Conservation (phyloP, 495 filamentous ascomycete species). For the Xylaria cubensis region DNA sequence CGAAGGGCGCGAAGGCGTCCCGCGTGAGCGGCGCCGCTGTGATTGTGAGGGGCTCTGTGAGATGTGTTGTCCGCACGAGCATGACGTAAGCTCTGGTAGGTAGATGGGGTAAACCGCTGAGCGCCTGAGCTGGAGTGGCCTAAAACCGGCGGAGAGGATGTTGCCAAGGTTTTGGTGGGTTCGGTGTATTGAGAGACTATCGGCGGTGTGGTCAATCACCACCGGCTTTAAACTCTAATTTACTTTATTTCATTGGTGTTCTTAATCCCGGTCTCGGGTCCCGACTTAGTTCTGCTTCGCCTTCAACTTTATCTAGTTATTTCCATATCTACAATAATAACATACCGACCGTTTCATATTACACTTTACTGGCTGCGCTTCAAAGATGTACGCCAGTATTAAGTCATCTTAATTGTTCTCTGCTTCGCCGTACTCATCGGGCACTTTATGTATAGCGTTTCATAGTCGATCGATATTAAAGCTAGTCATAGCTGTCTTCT, state of each 20-base stretch:
- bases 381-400: not conserved
- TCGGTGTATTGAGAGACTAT: not conserved
- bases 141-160: not conserved
- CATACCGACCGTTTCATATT: not conserved
- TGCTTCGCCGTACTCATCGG: not conserved
- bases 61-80: slow-evolving; percentile 35
- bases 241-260: not conserved
- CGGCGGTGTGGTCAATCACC: not conserved
- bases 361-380: not conserved
- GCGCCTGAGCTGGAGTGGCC: not conserved
- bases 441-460: not conserved
- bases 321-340: not conserved
- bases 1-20: slow-evolving; percentile 77
- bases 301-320: not conserved
- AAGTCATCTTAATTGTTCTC: not conserved
- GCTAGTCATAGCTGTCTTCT: not conserved
- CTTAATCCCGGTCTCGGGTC: not conserved
- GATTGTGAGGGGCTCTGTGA: slow-evolving; percentile 42
- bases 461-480: not conserved
- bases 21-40: slow-evolving; percentile 66
- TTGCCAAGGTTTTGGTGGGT: not conserved
- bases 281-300: not conserved
- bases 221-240: not conserved
- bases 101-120: not conserved
- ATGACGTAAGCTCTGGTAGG: slow-evolving; percentile 26